phyloP scores from a whole-genome alignment of 2,329 filamentous ascomycete genomes.

The Mycogone perniciosa region DNA sequence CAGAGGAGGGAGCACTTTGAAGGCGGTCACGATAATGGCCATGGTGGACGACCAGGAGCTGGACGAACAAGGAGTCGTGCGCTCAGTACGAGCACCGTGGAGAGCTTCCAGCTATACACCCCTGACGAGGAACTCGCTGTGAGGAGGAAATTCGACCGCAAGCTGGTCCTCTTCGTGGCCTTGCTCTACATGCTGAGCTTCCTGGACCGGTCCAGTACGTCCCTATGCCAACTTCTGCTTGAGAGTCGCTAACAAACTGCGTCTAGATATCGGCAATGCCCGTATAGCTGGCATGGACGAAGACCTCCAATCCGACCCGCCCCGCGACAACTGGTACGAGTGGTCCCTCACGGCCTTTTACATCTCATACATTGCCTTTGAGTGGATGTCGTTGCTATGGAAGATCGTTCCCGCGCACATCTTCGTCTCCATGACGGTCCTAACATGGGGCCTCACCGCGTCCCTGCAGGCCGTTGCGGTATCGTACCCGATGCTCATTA shows the following conservation, averaged over 20 bases:
- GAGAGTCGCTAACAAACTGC: not conserved
- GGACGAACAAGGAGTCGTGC: slow-evolving; percentile 9
- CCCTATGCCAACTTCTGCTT: not conserved
- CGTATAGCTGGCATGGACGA: slow-evolving; percentile 57
- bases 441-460: slow-evolving; percentile 73
- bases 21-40: slow-evolving; percentile 16
- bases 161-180: slow-evolving; percentile 73
- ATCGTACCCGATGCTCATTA: slow-evolving; percentile 55
- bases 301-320: slow-evolving; percentile 48
- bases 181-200: slow-evolving; percentile 80
- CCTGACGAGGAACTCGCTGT: slow-evolving; percentile 67
- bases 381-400: slow-evolving; percentile 61
- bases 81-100: slow-evolving; percentile 26
- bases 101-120: slow-evolving; percentile 40
- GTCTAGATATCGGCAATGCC: slow-evolving; percentile 55
- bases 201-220: slow-evolving; percentile 74
- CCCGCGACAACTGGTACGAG: slow-evolving; percentile 45
- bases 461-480: slow-evolving; percentile 63
- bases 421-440: slow-evolving; percentile 56
- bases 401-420: slow-evolving; percentile 53
- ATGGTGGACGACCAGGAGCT: slow-evolving; percentile 13
- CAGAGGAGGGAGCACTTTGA: slow-evolving; percentile 16
- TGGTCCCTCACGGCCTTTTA: slow-evolving; percentile 59
- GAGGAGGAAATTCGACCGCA: slow-evolving; percentile 68
- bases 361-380: slow-evolving; percentile 55